A percentile compares a stretch with the other conserved stretches of the same genome.
phyloP scores from a whole-genome alignment of 768 basidiomycete species.

The Mycena metata region DNA sequence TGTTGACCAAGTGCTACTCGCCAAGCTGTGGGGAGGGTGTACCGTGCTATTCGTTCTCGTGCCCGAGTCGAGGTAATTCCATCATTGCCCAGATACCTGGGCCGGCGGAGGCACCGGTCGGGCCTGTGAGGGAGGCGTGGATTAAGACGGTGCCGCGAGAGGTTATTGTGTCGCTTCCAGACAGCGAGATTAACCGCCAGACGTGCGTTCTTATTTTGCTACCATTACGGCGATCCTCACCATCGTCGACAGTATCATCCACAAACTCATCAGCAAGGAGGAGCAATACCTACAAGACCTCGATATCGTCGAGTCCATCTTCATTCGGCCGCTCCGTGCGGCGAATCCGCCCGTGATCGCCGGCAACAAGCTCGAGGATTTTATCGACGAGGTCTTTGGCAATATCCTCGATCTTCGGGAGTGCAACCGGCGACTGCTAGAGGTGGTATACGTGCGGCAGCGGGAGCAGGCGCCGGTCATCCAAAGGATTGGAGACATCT shows the following conservation, averaged over 20 bases:
- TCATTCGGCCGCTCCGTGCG: slow-evolving; percentile 62
- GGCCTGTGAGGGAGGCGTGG: slow-evolving; percentile 58
- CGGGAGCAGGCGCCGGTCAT: slow-evolving; percentile 89
- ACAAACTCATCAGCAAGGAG: slow-evolving; percentile 90
- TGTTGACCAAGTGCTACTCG: slow-evolving; percentile 91
- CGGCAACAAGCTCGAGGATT: slow-evolving; percentile 74
- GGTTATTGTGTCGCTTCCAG: slow-evolving; percentile 65
- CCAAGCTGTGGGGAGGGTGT: slow-evolving; percentile 86
- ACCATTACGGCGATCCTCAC: background rate
- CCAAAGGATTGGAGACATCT: slow-evolving; percentile 88
- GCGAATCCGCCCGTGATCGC: slow-evolving; percentile 61
- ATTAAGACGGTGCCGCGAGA: slow-evolving; percentile 58
- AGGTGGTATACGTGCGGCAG: slow-evolving; percentile 89
- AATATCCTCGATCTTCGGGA: slow-evolving; percentile 91
- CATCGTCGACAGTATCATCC: slow-evolving; percentile 71
- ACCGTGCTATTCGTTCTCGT: slow-evolving; percentile 86
- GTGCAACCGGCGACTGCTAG: slow-evolving; percentile 85
- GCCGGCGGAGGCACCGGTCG: slow-evolving; percentile 49
- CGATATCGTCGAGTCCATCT: slow-evolving; percentile 81
- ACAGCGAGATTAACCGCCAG: slow-evolving; percentile 87
- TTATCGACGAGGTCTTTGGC: slow-evolving; percentile 91
- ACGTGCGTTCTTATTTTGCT: slow-evolving; percentile 54
- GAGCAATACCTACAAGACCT: slow-evolving; percentile 92
- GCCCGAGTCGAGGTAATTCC: slow-evolving; percentile 70
- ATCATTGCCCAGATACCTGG: slow-evolving; percentile 44